A percentile compares a stretch with the other conserved stretches of the same genome.
phyloP scores from a whole-genome alignment of 2,329 filamentous ascomycete genomes.

The Cercospora sp. region DNA sequence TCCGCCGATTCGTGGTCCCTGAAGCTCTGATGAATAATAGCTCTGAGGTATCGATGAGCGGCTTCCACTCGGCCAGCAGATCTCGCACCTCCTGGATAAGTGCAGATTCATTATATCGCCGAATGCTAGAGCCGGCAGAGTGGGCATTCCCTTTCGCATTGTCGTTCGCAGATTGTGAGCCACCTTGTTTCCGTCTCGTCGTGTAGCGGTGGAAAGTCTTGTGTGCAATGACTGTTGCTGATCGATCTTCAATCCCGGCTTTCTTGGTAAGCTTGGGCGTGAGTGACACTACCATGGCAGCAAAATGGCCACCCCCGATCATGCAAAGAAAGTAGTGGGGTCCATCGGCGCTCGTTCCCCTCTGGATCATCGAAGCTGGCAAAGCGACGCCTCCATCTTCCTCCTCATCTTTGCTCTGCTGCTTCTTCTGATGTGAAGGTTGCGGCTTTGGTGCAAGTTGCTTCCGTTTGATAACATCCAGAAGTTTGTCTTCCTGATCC shows the following conservation, averaged over 20 bases:
- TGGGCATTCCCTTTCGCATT: conserved; percentile 91
- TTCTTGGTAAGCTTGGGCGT: conserved; percentile 75
- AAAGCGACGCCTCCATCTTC: conserved; percentile 60
- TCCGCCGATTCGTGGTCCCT: conserved; percentile 80
- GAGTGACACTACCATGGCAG: conserved; percentile 90
- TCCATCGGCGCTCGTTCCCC: conserved; percentile 60
- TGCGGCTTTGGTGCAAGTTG: conserved; percentile 66
- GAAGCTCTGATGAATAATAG: conserved; percentile 87
- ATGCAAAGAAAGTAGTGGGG: conserved; percentile 96
- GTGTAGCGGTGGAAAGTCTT: conserved; percentile 99
- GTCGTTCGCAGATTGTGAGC: conserved; percentile 90
- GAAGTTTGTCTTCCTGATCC: conserved; percentile 59
- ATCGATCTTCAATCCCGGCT: conserved; percentile 72
- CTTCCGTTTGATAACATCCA: conserved; percentile 71
- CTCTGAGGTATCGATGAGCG: conserved; percentile 78
- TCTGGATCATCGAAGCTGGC: conserved; percentile 40
- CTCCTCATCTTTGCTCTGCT: conserved; percentile 38
- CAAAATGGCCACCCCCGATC: conserved; percentile 97
- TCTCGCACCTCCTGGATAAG: conserved; percentile 83
- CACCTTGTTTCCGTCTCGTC: conserved; percentile 92
- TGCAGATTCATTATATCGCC: conserved; percentile 91
- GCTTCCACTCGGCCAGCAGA: conserved; percentile 80
- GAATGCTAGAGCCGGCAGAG: conserved; percentile 84
- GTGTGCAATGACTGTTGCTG: conserved; percentile 85
- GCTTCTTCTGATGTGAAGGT: conserved; percentile 48